These are phyloP conservation scores for Penicillium coprophilum DNA, from an alignment of 495 filamentous ascomycete species.

Conservation along the genomic window DNA sequence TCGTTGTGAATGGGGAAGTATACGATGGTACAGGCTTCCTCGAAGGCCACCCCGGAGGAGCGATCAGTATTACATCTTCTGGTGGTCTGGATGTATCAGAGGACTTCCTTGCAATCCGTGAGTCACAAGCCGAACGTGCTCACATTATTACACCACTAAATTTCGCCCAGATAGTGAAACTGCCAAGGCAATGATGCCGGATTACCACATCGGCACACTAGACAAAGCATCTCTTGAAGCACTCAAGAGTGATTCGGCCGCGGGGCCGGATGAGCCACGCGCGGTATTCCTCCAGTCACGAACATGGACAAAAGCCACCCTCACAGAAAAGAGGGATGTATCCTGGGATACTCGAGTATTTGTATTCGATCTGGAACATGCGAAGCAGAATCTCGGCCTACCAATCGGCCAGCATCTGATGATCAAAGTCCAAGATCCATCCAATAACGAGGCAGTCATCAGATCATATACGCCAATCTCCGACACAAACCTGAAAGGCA, in stretches of 20 bases:
- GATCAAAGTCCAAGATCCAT: slow-evolving; percentile 73
- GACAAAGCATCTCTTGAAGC: slow-evolving; percentile 55
- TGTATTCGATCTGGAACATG: slow-evolving; percentile 74
- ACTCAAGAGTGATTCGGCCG: slow-evolving; percentile 39
- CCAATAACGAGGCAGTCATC: slow-evolving; percentile 68
- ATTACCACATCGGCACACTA: slow-evolving; percentile 83
- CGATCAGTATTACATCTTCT: slow-evolving; percentile 79
- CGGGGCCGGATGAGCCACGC: slow-evolving; percentile 42
- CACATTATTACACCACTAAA: slow-evolving; percentile 7
- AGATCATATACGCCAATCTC: slow-evolving; percentile 90
- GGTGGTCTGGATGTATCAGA: slow-evolving; percentile 86
- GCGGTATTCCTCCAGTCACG: slow-evolving; percentile 68
- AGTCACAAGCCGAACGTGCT: slow-evolving; percentile 31
- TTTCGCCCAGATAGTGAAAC: slow-evolving; percentile 73
- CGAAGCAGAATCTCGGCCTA: slow-evolving; percentile 69
- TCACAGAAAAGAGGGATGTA: slow-evolving; percentile 62
- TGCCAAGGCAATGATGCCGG: slow-evolving; percentile 87
- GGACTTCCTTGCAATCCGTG: slow-evolving; percentile 94
- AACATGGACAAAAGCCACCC: slow-evolving; percentile 66
- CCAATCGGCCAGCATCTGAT: slow-evolving; percentile 90
- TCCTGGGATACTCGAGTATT: slow-evolving; percentile 86
- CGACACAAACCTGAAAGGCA: slow-evolving; percentile 56
- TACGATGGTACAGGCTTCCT: slow-evolving; percentile 87
- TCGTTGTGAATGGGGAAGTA: slow-evolving; percentile 87
- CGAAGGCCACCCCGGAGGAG: slow-evolving; percentile 85